Evolutionary conservation across 2,329 filamentous ascomycete species (phyloP).

Genomic region (Cladosporium cucumerinum): DNA sequence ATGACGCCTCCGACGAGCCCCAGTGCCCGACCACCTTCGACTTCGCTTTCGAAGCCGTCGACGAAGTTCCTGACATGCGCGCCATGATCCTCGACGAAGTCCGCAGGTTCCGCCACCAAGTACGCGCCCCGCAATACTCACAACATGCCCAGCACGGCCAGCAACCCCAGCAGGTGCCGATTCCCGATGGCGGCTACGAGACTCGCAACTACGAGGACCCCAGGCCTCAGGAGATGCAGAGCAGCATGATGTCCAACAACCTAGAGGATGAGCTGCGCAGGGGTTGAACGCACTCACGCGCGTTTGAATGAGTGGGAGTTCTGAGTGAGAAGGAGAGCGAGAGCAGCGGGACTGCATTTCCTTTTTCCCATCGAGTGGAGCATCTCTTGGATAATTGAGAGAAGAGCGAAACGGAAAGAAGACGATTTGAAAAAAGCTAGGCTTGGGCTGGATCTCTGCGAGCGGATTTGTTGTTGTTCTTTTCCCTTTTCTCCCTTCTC

Average conservation of each 20-base stretch:
- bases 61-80: conserved; percentile 92
- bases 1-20: conserved; percentile 94
- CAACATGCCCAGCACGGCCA: conserved; percentile 39
- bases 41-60: conserved; percentile 97
- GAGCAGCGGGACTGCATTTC: neutral
- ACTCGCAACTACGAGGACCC: conserved; percentile 59
- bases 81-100: conserved; percentile 98
- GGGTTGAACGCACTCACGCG: neutral
- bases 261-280: conserved; percentile 70
- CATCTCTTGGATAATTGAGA: neutral
- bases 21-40: conserved; percentile 92
- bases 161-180: conserved; percentile 52
- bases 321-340: neutral
- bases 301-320: neutral
- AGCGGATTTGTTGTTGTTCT: neutral
- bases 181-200: conserved; percentile 56
- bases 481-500: neutral
- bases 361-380: neutral
- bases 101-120: conserved; percentile 66
- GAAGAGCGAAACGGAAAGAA: neutral
- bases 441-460: neutral
- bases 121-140: conserved; percentile 44
- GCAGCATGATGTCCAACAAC: conserved; percentile 56
- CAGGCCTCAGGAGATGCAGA: conserved; percentile 51
- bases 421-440: neutral